Evolutionary conservation across 306 rosid genomes (phyloP).

Genomic region (Medicago arabica): DNA sequence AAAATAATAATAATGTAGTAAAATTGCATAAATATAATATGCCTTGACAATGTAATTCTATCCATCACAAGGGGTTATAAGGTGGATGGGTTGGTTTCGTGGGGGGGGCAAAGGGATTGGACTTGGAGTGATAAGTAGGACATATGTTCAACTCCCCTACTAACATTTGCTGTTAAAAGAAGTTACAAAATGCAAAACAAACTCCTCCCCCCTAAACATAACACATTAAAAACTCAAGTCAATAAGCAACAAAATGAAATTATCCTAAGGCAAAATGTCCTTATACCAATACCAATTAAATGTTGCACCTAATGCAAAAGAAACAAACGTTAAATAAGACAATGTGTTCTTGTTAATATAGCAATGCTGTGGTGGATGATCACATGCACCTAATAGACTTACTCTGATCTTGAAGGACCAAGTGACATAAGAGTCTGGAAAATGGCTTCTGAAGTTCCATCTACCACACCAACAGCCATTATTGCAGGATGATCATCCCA

Average conservation of each 20-base stretch:
- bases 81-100: not conserved
- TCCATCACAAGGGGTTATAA: not conserved
- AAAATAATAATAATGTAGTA: slow-evolving; percentile 5
- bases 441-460: slow-evolving; percentile 94
- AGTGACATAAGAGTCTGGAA: slow-evolving; percentile 90
- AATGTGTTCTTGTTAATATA: slow-evolving; percentile 33
- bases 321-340: slow-evolving; percentile 22
- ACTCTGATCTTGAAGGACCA: slow-evolving; percentile 98
- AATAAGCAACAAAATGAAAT: not conserved
- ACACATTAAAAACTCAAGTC: slow-evolving; percentile 12
- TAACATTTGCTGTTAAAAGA: not conserved
- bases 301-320: slow-evolving; percentile 16
- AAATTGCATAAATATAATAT: slow-evolving; percentile 13
- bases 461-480: slow-evolving; percentile 94
- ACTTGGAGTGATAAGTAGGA: not conserved
- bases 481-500: slow-evolving; percentile 99
- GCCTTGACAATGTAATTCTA: slow-evolving; percentile 9
- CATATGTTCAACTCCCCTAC: not conserved
- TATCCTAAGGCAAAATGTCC: slow-evolving; percentile 1
- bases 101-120: not conserved
- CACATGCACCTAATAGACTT: slow-evolving; percentile 45
- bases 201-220: not conserved
- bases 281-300: slow-evolving; percentile 13
- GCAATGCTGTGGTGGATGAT: slow-evolving; percentile 28
- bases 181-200: not conserved